Conservation (phyloP, 2,329 filamentous ascomycete species). For the Colletotrichum somersetense region DNA sequence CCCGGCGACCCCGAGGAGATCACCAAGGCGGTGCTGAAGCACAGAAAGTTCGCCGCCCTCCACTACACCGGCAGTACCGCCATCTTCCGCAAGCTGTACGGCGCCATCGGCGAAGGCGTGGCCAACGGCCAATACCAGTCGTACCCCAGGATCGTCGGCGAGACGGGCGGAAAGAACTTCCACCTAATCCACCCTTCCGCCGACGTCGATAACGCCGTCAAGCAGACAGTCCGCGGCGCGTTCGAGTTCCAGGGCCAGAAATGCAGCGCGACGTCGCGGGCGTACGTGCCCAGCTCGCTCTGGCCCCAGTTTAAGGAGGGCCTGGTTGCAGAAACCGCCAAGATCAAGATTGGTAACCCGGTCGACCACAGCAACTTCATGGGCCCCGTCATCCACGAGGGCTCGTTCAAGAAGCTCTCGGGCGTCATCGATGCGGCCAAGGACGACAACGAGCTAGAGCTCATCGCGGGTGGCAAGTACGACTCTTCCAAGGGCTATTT, state of each 20-base stretch:
- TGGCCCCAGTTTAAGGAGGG: slow-evolving; percentile 79
- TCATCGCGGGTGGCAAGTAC: slow-evolving; percentile 81
- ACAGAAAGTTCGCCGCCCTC: slow-evolving; percentile 87
- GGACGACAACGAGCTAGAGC: slow-evolving; percentile 77
- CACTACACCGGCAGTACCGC: slow-evolving; percentile 95
- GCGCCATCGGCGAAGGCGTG: slow-evolving; percentile 84
- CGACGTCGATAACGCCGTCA: slow-evolving; percentile 81
- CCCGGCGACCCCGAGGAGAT: slow-evolving; percentile 89
- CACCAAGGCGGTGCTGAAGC: slow-evolving; percentile 80
- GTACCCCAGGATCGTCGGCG: slow-evolving; percentile 90
- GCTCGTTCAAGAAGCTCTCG: slow-evolving; percentile 83
- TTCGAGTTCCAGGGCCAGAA: slow-evolving; percentile 95
- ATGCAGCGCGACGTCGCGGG: slow-evolving; percentile 85
- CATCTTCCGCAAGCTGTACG: slow-evolving; percentile 91
- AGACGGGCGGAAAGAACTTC: slow-evolving; percentile 96
- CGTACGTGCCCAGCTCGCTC: slow-evolving; percentile 81
- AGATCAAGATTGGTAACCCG: slow-evolving; percentile 78
- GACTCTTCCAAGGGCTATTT: slow-evolving; percentile 85
- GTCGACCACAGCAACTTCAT: slow-evolving; percentile 82
- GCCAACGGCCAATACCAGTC: slow-evolving; percentile 84
- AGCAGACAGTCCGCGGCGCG: slow-evolving; percentile 86
- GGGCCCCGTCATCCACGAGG: slow-evolving; percentile 87
- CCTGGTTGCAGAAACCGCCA: slow-evolving; percentile 75
- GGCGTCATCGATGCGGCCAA: slow-evolving; percentile 85
- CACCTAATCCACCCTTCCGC: slow-evolving; percentile 84